Evolutionary conservation across 2,329 filamentous ascomycete genomes (phyloP), one percentile per base, ranked within the genome.

Genomic region (Ceratocystis alfenasii): DNA sequence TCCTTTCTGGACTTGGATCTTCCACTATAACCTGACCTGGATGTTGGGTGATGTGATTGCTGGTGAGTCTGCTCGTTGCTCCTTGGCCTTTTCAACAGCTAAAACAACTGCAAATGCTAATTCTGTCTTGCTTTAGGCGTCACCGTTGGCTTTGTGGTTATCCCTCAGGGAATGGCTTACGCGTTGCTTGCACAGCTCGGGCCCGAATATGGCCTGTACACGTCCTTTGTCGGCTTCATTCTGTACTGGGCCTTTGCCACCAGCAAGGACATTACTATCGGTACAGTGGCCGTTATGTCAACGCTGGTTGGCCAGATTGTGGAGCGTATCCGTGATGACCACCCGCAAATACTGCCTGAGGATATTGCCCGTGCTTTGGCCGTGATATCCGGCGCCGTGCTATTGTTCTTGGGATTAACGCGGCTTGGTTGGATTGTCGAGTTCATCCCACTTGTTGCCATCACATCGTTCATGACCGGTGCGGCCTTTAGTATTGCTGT

Each of bases 171-270:
- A 46, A 82, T 82, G 80, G 80, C 79, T 2, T 82, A 82, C 66
- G 80, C 80, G 17, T 71, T 78, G 46, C 72, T 82, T 22, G 80
- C 80, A 1, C 73, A 77, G 66, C 75, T 82, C 63, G 74, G 75
- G 2, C 75, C 79, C 28, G 77, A 82, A 69, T 82, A 78, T 71
- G 80, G 80, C 12, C 71, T 82, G n/a, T 78, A 78, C 68, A 94
- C 93, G 0, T 96, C 93, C 0, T 97, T 99, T 73, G 94, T 96
- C 82, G 94, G 93, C 62, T 92, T 95, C 17, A 75, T 96, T 69
- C 81, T 96, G 68, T 99, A 99, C 76, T 97, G 93, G 93, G 88
- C 96, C 73, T 97, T 97, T 72, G 94, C 92, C 41, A 99, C 94
- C 0, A 96, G 92, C 15, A 99, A 97, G 74, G 93, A 99, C 75